Conservation (phyloP, 257 asterid species). For the Gardenia jasminoides region DNA sequence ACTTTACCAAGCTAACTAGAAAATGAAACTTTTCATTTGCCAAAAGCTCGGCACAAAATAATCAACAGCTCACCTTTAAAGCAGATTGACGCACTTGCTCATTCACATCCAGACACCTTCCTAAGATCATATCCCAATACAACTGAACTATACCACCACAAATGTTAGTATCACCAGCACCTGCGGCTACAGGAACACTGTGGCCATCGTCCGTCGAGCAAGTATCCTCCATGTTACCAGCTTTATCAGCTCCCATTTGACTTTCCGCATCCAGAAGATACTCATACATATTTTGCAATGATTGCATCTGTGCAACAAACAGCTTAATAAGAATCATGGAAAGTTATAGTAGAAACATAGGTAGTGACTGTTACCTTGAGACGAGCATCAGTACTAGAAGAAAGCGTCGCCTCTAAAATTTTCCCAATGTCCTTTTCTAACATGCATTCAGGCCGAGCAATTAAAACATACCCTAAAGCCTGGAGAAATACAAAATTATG, state of each 20-base stretch:
- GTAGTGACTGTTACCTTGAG: constrained; percentile 58
- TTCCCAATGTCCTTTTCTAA: constrained; percentile 75
- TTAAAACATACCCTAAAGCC: constrained; percentile 91
- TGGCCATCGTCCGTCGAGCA: constrained; percentile 47
- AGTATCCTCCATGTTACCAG: constrained; percentile 40
- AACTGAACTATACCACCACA: constrained; percentile 95
- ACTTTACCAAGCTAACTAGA: neutral
- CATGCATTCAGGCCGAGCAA: constrained; percentile 92
- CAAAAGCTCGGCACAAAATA: neutral
- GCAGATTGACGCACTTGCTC: constrained; percentile 87
- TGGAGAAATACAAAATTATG: constrained; percentile 31
- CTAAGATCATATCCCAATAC: constrained; percentile 76
- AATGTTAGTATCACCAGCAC: constrained; percentile 98
- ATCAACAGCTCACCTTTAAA: constrained; percentile 55
- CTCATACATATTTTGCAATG: constrained; percentile 87
- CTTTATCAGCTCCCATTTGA: constrained; percentile 72
- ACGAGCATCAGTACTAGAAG: constrained; percentile 56
- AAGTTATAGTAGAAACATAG: constrained; percentile 13
- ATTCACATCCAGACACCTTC: constrained; percentile 78
- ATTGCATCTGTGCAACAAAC: constrained; percentile 73
- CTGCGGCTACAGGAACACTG: constrained; percentile 96
- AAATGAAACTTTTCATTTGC: neutral
- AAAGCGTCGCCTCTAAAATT: constrained; percentile 73
- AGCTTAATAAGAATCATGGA: constrained; percentile 19
- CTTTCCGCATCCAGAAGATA: constrained; percentile 97